These are phyloP conservation scores for Colletotrichum australisinense DNA, from an alignment of 2,329 filamentous ascomycete genomes.

Conservation along the genomic window DNA sequence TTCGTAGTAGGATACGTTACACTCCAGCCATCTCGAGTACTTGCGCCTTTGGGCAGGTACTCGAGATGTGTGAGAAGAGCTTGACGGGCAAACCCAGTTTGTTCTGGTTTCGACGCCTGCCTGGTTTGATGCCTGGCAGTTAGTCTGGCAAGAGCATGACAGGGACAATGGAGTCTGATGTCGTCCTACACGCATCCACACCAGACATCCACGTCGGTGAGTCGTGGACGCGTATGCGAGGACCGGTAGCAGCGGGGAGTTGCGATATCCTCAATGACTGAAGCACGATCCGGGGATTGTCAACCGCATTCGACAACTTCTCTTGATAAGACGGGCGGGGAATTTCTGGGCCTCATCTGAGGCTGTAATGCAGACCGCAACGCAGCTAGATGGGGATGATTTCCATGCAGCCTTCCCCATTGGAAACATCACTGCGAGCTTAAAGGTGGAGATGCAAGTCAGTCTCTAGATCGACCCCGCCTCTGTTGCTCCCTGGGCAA, in stretches of 20 bases:
- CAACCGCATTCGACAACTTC: neutral
- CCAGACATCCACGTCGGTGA: constrained; percentile 19
- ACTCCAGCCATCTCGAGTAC: constrained; percentile 14
- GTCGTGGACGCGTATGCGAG: neutral
- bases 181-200: constrained; percentile 1
- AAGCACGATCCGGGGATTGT: constrained; percentile 13
- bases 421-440: neutral
- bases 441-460: neutral
- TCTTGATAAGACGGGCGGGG: neutral
- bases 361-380: neutral
- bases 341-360: neutral
- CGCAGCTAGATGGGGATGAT: neutral
- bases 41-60: neutral
- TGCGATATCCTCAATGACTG: neutral
- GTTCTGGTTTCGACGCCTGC: neutral
- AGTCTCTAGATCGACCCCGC: neutral
- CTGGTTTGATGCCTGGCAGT: neutral
- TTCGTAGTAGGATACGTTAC: neutral
- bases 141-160: neutral
- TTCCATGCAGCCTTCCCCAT: neutral
- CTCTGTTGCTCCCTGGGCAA: neutral
- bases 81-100: neutral
- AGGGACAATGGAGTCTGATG: neutral
- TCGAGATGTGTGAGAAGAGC: neutral
- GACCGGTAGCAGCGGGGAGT: neutral